These are phyloP conservation scores for Podaxis sp. DNA, from an alignment of 768 basidiomycete genomes.

Conservation along the genomic window DNA sequence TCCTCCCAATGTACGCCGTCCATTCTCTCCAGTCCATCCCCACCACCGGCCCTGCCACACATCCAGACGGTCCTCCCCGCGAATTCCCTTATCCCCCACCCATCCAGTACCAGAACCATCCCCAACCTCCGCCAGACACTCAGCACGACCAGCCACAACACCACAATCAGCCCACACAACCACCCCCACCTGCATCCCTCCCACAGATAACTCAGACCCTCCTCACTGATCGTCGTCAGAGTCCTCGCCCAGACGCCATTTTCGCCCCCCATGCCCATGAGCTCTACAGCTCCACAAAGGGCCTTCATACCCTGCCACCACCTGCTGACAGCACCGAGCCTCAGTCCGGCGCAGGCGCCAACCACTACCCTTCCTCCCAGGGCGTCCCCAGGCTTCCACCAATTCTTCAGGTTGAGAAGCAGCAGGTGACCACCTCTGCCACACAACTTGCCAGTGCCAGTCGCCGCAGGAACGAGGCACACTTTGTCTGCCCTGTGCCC, in stretches of 20 bases:
- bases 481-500: slow-evolving; percentile 91
- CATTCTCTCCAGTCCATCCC: slow-evolving; percentile 41
- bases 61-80: slow-evolving; percentile 40
- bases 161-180: slow-evolving; percentile 18
- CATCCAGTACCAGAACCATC: slow-evolving; percentile 32
- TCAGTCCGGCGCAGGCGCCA: slow-evolving; percentile 43
- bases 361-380: slow-evolving; percentile 52
- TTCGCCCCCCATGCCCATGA: slow-evolving; percentile 54
- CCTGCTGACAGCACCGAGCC: slow-evolving; percentile 30
- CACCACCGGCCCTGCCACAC: slow-evolving; percentile 40
- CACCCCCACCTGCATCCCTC: slow-evolving; percentile 21
- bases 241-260: slow-evolving; percentile 42
- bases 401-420: slow-evolving; percentile 88
- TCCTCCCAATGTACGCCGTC: slow-evolving; percentile 31
- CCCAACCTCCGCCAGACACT: neutral
- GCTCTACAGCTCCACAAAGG: slow-evolving; percentile 48
- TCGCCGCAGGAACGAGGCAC: slow-evolving; percentile 85
- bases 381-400: slow-evolving; percentile 67
- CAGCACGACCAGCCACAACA: slow-evolving; percentile 5
- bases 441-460: slow-evolving; percentile 92
- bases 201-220: slow-evolving; percentile 16
- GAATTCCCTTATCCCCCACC: slow-evolving; percentile 40
- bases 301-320: slow-evolving; percentile 23
- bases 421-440: slow-evolving; percentile 92
- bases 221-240: slow-evolving; percentile 22